phyloP scores from a whole-genome alignment of 129 eudicot genomes.

The Saussurea involucrata region DNA sequence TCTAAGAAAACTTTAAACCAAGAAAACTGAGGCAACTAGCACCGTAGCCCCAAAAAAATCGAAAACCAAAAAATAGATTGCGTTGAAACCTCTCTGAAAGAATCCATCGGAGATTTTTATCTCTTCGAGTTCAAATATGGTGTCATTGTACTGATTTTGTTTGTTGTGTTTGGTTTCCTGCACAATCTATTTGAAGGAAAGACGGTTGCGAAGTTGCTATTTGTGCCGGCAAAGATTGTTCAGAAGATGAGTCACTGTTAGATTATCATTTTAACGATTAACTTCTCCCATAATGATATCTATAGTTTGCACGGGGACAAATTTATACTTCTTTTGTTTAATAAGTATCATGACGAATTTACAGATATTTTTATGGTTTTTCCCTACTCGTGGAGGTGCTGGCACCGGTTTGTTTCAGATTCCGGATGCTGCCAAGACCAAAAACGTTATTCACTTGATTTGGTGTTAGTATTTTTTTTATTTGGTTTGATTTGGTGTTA shows the following conservation, averaged over 20 bases:
- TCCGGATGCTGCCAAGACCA: slow-evolving; percentile 71
- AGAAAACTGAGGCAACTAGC: slow-evolving; percentile 49
- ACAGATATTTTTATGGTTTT: slow-evolving; percentile 86
- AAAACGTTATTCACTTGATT: neutral
- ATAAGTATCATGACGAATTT: slow-evolving; percentile 81
- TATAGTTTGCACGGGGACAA: slow-evolving; percentile 75
- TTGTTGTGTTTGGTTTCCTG: slow-evolving; percentile 70
- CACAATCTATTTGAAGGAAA: slow-evolving; percentile 76
- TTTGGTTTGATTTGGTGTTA: no score
- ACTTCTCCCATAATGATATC: no score
- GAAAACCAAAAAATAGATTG: slow-evolving; percentile 73
- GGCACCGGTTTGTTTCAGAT: slow-evolving; percentile 70
- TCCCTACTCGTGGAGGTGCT: slow-evolving; percentile 93
- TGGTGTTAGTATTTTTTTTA: no score
- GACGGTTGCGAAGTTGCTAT: slow-evolving; percentile 82
- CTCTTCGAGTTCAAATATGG: slow-evolving; percentile 85
- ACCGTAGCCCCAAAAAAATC: slow-evolving; percentile 40
- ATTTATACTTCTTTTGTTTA: slow-evolving; percentile 78
- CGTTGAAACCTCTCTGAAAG: slow-evolving; percentile 68
- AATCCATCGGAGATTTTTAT: slow-evolving; percentile 74
- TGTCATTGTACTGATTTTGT: slow-evolving; percentile 69
- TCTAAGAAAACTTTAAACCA: slow-evolving; percentile 91
- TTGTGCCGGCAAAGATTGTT: slow-evolving; percentile 63
- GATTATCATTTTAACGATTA: no score
- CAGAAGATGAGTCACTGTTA: slow-evolving; percentile 94